Evolutionary conservation across 1,284 basidiomycete species (phyloP).

Genomic region (Tilletia walkeri): DNA sequence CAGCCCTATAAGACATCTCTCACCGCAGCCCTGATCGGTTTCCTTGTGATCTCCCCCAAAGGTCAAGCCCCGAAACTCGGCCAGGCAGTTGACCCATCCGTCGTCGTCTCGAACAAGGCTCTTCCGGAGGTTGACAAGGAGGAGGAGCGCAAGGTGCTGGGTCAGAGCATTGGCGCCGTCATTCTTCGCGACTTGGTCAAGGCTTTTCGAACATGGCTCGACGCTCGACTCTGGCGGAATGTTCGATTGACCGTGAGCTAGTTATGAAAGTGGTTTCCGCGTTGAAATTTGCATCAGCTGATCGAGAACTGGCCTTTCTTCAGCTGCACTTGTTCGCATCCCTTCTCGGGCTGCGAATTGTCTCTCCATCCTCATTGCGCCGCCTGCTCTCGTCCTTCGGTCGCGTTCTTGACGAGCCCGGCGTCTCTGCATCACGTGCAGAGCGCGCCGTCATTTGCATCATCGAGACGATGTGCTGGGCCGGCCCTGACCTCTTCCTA

Average conservation of each 20-base stretch:
- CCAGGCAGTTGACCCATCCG: not conserved
- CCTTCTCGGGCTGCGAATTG: constrained; percentile 64
- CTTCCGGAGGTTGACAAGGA: constrained; percentile 16
- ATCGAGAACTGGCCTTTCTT: not conserved
- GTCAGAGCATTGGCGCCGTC: constrained; percentile 35
- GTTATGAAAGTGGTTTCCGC: not conserved
- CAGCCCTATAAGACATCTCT: constrained; percentile 31
- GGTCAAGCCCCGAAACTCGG: constrained; percentile 1
- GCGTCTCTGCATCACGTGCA: constrained; percentile 78
- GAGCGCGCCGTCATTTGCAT: constrained; percentile 81
- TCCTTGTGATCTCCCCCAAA: constrained; percentile 39
- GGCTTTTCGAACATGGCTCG: constrained; percentile 47
- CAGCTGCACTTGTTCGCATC: constrained; percentile 43
- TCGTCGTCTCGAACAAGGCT: constrained; percentile 6
- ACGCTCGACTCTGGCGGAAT: constrained; percentile 51
- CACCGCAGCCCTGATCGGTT: constrained; percentile 48
- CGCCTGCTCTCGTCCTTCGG: constrained; percentile 76
- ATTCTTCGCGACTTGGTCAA: constrained; percentile 48
- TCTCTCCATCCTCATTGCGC: constrained; percentile 73
- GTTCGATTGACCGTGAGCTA: constrained; percentile 38
- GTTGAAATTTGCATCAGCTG: no score
- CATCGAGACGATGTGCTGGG: constrained; percentile 69
- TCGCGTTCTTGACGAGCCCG: constrained; percentile 82
- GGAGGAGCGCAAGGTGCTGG: constrained; percentile 18
- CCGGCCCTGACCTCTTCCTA: constrained; percentile 37